Percentiles rank a stretch among this genome's conserved stretches.
Evolutionary conservation across 108 stramenopile genomes (phyloP).

Genomic region (Epipyxis sp.): DNA sequence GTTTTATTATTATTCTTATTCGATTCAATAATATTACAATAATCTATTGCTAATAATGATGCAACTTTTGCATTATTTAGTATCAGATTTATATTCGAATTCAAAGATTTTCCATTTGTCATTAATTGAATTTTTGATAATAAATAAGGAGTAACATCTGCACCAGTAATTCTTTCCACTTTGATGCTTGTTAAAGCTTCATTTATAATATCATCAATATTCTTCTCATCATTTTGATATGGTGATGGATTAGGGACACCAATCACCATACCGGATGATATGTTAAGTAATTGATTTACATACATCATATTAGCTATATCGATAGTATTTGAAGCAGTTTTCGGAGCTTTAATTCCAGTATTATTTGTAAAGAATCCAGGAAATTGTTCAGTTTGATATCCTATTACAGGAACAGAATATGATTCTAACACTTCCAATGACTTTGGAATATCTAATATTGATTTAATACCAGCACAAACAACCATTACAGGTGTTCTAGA

Average conservation of each 20-base stretch:
- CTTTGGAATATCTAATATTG: slow-evolving; percentile 82
- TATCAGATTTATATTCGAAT: slow-evolving; percentile 82
- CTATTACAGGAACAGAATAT: slow-evolving; percentile 75
- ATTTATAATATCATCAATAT: slow-evolving; percentile 76
- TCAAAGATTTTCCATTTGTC: slow-evolving; percentile 55
- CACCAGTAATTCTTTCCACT: slow-evolving; percentile 64
- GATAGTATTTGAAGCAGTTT: slow-evolving; percentile 61
- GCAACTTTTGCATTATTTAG: slow-evolving; percentile 80
- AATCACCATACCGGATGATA: slow-evolving; percentile 77
- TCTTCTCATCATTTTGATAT: slow-evolving; percentile 64
- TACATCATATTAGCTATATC: slow-evolving; percentile 69
- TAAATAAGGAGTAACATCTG: slow-evolving; percentile 87
- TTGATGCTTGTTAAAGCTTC: slow-evolving; percentile 68
- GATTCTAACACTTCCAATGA: slow-evolving; percentile 97
- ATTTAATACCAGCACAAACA: slow-evolving; percentile 94
- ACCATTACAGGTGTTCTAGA: slow-evolving; percentile 82
- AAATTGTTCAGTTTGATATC: slow-evolving; percentile 75
- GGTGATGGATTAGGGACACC: slow-evolving; percentile 91
- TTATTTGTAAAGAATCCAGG: slow-evolving; percentile 89
- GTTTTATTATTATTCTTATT: too few species aligned
- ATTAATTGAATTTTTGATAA: slow-evolving; percentile 61
- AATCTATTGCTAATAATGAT: slow-evolving; percentile 73
- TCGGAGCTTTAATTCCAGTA: slow-evolving; percentile 58
- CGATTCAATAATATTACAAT: background rate
- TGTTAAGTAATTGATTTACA: slow-evolving; percentile 48